Conservation (phyloP, 129 eudicot genomes). For the Tagetes erecta region DNA sequence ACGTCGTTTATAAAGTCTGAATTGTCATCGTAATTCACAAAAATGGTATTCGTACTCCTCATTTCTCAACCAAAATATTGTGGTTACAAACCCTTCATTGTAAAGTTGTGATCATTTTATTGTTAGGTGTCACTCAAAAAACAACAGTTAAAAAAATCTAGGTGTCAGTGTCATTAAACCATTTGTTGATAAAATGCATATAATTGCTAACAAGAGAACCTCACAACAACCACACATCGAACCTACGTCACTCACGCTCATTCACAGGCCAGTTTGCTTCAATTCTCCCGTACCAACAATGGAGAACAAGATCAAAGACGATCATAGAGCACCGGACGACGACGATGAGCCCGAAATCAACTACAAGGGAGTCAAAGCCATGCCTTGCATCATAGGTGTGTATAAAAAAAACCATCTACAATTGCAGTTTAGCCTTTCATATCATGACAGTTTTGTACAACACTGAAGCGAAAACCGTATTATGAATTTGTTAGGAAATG, state of each 20-base stretch:
- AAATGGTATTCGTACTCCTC: no score
- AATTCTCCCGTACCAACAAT: neutral
- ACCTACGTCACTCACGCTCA: constrained; percentile 14
- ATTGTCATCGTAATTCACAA: no score
- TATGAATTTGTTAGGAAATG: constrained; percentile 55
- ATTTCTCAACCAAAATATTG: no score
- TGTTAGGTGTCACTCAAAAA: no score
- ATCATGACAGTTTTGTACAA: neutral
- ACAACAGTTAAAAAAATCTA: no score
- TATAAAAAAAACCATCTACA: neutral
- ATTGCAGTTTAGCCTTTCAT: no score
- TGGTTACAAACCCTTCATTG: no score
- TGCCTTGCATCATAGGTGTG: constrained; percentile 36
- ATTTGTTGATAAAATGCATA: neutral
- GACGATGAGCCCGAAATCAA: constrained; percentile 32
- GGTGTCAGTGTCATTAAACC: no score
- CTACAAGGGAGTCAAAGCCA: constrained; percentile 33
- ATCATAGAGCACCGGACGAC: constrained; percentile 1
- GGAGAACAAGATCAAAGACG: constrained; percentile 22
- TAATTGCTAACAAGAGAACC: neutral
- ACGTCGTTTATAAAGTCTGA: no score
- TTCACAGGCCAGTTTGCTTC: neutral
- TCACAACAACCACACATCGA: constrained; percentile 15
- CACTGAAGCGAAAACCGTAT: neutral
- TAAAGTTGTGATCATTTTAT: no score